Evolutionary conservation across 106 monocot genomes (phyloP), one percentile per base, ranked within the genome.

Genomic region (Dioscorea dumetorum): DNA sequence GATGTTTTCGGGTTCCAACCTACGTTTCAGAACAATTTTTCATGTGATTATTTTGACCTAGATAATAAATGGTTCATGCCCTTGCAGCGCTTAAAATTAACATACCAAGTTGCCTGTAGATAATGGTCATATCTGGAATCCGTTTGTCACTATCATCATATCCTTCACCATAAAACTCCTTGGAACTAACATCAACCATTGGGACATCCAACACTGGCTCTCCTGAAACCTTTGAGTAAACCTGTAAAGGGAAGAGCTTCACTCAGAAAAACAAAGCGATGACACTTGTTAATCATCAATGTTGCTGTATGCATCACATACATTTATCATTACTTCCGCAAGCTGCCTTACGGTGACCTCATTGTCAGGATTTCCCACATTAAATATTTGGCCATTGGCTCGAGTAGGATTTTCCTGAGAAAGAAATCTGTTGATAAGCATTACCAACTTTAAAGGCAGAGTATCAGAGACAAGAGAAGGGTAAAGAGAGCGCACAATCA

Each of bases 81-180:
- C 41, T 8, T 41, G 41, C 10, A 10, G 41, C 3, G 10, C 6
- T 41, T 1, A 14, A 62, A 33, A 11, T 28, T 7, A 15, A 32
- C 14, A 12, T 88, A 84, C 84, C 88, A 20, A 88, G 81, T 63
- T 88, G 88, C 58, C 73, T 81, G 19, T 88, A 84, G 79, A 88
- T 88, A 54, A 88, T 84, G 61, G 88, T 84, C 88, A 88, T 88
- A 72, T 88, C 88, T 15, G 88, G 88, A 50, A 88, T 88, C 19
- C 88, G 57, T 51, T 84, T 88, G 50, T 88, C 88, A 60, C 75
- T 85, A 61, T 88, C 88, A 74, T 88, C 88, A 52, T 88, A 88
- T 7, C 88, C 88, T 76, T 88, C 88, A 31, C 88, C 88, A 57
- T 88, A 88, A 67, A 88, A 88, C 54, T 81, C 81, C 54, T 76